Base-by-base conservation (phyloP, 2,329 filamentous ascomycete species). In the Colletotrichum tropicicola region DNA sequence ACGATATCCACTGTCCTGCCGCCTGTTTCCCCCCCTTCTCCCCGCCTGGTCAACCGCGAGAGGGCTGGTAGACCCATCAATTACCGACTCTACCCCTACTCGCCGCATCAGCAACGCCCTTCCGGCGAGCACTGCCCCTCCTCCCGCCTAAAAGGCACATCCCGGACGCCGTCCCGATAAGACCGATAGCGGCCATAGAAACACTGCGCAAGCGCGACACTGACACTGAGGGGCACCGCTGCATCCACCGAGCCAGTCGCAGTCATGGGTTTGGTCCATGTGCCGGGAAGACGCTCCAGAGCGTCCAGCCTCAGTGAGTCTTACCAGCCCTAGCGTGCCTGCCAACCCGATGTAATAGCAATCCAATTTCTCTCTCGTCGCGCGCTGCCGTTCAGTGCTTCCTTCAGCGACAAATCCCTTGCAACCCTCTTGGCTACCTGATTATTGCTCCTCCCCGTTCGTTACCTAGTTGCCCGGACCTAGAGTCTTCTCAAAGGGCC, bases 221-320 rank as follows among this genome's bases (percentile, higher is more conserved):
- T 44, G 53, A 56, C 43, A 48, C 32, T 65, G 62, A 66, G 53
- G 47, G 61, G 64, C 53, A 67, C 43, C 54, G 44, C 60, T 66
- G 53, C 63, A 64, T 37, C 49, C 51, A 65, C 56, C 43, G 51
- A 66, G 63, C 67, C 67, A 69, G 66, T 69, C 56, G 51, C 56
- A 66, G 54, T 63, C 62, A 69, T 69, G 67, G 67, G 65, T 62
- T 59, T 68, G 55, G 66, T 69, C 51, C 68, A 69, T 69, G 68
- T 69, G 68, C 68, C 68, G 44, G 66, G 66, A 55, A 63, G 62
- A 65, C 62, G 62, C 57, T 65, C 62, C 44, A 65, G 62, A 62
- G 57, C 62, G 51, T 65, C 62, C 58, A 65, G 62, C 62, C 62
- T 65, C 62, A 62, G 62, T 65, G 62, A 65, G 62, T 65, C 57